Percentiles rank a stretch among this genome's conserved stretches.
Conservation (phyloP, 345 rosid genomes). For the Eucalyptus pauciflora region DNA sequence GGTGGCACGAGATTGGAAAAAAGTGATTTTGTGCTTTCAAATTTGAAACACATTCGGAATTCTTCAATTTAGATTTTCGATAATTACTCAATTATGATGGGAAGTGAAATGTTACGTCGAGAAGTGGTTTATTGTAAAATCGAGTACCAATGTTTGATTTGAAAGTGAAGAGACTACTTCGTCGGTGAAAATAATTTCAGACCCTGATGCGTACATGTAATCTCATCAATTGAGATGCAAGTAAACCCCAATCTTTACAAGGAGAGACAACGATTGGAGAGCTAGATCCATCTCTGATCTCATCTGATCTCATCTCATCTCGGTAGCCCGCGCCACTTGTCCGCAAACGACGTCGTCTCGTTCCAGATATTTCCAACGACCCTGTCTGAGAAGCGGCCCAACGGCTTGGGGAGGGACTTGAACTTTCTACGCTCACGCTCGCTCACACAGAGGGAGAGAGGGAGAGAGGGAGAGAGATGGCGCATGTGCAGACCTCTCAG, state of each 20-base stretch:
- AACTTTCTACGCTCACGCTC: not conserved
- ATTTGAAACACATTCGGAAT: not conserved
- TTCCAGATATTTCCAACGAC: not conserved
- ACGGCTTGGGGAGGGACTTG: not conserved
- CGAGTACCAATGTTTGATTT: not conserved
- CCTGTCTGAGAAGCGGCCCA: not conserved
- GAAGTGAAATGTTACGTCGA: accelerated
- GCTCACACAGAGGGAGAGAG: not conserved
- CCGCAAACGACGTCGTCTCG: not conserved
- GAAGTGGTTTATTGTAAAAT: not conserved
- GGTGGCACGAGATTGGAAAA: not conserved
- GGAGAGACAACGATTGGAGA: not conserved
- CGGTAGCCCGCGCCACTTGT: not conserved
- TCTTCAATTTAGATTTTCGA: not conserved
- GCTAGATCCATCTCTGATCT: not conserved
- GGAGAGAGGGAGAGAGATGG: constrained; percentile 3
- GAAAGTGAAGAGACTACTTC: not conserved
- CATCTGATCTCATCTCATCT: not conserved
- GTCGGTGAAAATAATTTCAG: not conserved
- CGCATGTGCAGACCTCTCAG: constrained; percentile 7
- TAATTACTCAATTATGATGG: accelerated
- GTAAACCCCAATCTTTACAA: not conserved
- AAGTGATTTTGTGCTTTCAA: not conserved
- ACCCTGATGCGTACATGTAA: not conserved
- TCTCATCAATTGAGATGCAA: not conserved